Conservation (phyloP, 495 filamentous ascomycete species). For the Emericellopsis terricola region DNA sequence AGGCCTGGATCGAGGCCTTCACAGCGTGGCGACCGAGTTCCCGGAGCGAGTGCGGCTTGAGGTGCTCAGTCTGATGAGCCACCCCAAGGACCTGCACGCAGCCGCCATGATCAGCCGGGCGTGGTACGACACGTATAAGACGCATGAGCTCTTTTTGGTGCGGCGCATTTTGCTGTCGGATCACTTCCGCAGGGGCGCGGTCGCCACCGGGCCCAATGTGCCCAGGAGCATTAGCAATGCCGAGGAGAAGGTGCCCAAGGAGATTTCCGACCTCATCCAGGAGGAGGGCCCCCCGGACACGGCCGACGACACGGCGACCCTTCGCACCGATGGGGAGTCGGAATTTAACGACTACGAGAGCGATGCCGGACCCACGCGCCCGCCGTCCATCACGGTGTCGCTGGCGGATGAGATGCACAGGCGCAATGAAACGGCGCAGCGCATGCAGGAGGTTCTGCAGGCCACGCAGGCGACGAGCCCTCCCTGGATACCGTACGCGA, state of each 20-base stretch:
- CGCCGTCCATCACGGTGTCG: neutral
- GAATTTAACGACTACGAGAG: neutral
- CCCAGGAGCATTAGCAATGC: neutral
- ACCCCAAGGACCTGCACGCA: conserved; percentile 11
- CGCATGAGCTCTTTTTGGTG: conserved; percentile 10
- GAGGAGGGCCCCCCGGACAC: neutral
- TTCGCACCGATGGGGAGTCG: neutral
- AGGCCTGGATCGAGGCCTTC: neutral
- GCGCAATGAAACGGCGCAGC: too few relatives aligned
- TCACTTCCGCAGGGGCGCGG: neutral
- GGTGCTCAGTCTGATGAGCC: conserved; percentile 11
- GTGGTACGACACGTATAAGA: conserved; percentile 14
- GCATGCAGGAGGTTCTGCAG: too few relatives aligned
- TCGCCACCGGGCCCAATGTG: neutral
- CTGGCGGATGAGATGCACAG: neutral
- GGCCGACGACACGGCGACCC: neutral
- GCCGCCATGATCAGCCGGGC: conserved; percentile 11
- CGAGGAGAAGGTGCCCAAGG: neutral
- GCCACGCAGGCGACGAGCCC: too few relatives aligned
- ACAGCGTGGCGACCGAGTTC: conserved; percentile 3
- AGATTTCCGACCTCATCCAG: neutral
- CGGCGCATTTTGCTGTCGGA: conserved; percentile 1
- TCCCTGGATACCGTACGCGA: too few relatives aligned
- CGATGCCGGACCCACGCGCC: neutral
- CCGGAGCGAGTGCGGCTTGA: conserved; percentile 9